Conservation (phyloP, 1,284 basidiomycete species). For the Cutaneotrichosporon cutaneum region DNA sequence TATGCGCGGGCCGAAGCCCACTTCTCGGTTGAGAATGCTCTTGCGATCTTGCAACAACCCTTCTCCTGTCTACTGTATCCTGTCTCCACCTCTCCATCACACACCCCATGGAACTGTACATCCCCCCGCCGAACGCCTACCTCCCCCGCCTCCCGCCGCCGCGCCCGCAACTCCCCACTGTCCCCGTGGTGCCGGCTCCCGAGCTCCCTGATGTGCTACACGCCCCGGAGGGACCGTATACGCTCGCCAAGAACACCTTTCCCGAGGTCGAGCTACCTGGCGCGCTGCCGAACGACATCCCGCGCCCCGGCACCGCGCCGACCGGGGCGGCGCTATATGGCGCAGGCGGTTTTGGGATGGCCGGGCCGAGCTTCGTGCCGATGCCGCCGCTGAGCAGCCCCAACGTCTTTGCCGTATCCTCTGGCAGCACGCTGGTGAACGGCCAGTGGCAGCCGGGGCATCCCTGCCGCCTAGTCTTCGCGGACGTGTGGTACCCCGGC, state of each 20-base stretch:
- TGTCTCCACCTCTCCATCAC: background rate
- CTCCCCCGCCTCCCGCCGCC: slow-evolving; percentile 39
- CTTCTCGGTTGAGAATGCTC: too few relatives aligned
- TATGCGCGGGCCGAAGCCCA: background rate
- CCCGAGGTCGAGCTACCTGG: slow-evolving; percentile 41
- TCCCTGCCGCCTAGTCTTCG: slow-evolving; percentile 39
- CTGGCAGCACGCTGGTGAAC: slow-evolving; percentile 44
- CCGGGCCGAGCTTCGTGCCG: slow-evolving; percentile 21
- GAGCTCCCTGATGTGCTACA: slow-evolving; percentile 40
- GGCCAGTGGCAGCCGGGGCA: slow-evolving; percentile 42
- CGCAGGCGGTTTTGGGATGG: slow-evolving; percentile 28
- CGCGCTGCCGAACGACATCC: slow-evolving; percentile 28
- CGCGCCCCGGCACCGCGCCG: slow-evolving; percentile 13
- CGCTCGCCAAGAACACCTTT: slow-evolving; percentile 34
- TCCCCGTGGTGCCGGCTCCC: slow-evolving; percentile 42
- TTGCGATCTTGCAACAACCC: background rate
- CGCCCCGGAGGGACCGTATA: slow-evolving; percentile 49
- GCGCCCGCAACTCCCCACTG: slow-evolving; percentile 37
- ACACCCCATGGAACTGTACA: slow-evolving; percentile 41
- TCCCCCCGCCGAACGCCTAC: slow-evolving; percentile 37
- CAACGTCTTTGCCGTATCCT: slow-evolving; percentile 32
- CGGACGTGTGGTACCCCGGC: slow-evolving; percentile 45
- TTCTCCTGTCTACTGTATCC: background rate
- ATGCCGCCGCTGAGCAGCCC: slow-evolving; percentile 19
- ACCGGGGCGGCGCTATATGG: slow-evolving; percentile 34